These are phyloP conservation scores for Hyphodiscus sp. DNA, from an alignment of 2,329 filamentous ascomycete genomes.

Conservation along the genomic window DNA sequence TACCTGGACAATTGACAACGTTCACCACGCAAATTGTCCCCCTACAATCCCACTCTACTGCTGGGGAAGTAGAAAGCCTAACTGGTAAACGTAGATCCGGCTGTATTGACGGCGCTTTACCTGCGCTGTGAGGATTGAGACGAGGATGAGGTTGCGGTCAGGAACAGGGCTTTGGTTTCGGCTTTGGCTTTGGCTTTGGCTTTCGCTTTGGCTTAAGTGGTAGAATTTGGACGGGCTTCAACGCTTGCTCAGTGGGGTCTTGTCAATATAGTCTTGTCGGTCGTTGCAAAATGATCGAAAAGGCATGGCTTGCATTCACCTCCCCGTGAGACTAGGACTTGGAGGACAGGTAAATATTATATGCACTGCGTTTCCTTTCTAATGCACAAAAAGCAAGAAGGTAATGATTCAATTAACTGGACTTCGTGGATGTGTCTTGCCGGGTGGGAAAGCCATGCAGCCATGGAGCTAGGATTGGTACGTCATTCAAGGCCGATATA, in stretches of 20 bases:
- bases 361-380: neutral
- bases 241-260: neutral
- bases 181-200: too few species aligned
- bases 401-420: neutral
- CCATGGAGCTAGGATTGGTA: neutral
- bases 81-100: neutral
- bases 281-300: neutral
- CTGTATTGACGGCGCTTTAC: neutral
- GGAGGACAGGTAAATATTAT: neutral
- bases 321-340: neutral
- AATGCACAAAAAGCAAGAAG: neutral
- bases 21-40: neutral
- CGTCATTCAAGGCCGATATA: constrained; percentile 1
- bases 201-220: too few species aligned
- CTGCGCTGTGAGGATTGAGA: neutral
- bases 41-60: neutral
- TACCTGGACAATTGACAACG: too few species aligned
- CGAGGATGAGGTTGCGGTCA: neutral
- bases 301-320: neutral
- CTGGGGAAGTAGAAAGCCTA: neutral
- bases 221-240: too few species aligned
- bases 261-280: neutral
- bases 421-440: neutral
- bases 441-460: neutral
- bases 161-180: neutral